Conservation (phyloP, 2,329 filamentous ascomycete genomes). For the Chlorencoelia australis region DNA sequence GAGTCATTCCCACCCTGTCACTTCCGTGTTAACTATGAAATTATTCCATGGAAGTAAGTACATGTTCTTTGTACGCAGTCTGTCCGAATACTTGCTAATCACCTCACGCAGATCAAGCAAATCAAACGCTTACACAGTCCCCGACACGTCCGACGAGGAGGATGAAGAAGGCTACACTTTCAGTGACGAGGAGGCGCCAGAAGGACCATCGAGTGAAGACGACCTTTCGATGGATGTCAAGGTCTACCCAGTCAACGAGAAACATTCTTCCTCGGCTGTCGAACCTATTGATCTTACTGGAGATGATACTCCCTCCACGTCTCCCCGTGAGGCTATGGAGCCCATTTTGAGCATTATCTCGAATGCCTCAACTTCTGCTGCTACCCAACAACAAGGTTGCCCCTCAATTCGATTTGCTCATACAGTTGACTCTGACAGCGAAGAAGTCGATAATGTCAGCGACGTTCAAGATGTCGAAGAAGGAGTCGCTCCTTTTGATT, state of each 20-base stretch:
- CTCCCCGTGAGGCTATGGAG: conserved; percentile 4
- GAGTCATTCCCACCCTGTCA: conserved; percentile 29
- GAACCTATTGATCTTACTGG: conserved; percentile 24
- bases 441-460: no score
- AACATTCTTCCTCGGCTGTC: conserved; percentile 11
- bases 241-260: no score
- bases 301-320: conserved; percentile 17
- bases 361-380: no score
- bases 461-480: no score
- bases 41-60: conserved; percentile 22
- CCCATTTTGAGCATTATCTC: no score
- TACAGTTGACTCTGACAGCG: no score
- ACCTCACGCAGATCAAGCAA: conserved; percentile 13
- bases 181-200: conserved; percentile 19
- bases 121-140: conserved; percentile 19
- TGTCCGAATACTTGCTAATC: conserved; percentile 1
- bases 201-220: conserved; percentile 19
- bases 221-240: conserved; percentile 20
- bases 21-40: conserved; percentile 20
- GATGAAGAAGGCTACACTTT: conserved; percentile 22
- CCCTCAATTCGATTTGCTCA: no score
- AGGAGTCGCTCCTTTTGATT: no score
- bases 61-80: no score
- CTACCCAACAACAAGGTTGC: no score
- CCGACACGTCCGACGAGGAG: conserved; percentile 23